Conservation (phyloP, 257 asterid genomes). For the Knoxia roxburghii region DNA sequence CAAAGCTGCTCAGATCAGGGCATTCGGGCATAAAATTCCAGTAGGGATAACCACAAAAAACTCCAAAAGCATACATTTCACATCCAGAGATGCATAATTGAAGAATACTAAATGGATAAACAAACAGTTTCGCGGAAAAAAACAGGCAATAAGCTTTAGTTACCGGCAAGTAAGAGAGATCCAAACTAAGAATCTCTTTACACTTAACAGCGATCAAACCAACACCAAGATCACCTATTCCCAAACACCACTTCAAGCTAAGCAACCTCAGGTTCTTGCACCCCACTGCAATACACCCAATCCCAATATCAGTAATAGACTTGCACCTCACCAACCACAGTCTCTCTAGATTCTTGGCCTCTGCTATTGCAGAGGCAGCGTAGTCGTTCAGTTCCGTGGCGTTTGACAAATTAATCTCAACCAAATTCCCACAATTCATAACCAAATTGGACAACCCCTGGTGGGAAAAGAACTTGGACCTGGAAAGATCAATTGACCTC, state of each 20-base stretch:
- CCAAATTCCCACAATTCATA: constrained; percentile 56
- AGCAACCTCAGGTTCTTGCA: constrained; percentile 71
- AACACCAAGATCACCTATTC: constrained; percentile 89
- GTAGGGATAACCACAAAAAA: background rate
- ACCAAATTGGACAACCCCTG: constrained; percentile 62
- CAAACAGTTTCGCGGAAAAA: too few species aligned
- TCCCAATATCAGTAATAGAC: constrained; percentile 68
- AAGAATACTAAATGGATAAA: background rate
- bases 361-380: constrained; percentile 64
- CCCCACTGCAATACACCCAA: constrained; percentile 93
- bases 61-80: too few species aligned
- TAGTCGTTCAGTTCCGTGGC: constrained; percentile 62
- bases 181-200: constrained; percentile 63
- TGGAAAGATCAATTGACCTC: constrained; percentile 65
- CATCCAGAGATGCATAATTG: background rate
- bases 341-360: constrained; percentile 78
- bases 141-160: too few species aligned
- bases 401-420: constrained; percentile 77
- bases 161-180: constrained; percentile 87
- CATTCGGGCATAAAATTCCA: background rate
- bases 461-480: constrained; percentile 55
- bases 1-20: background rate
- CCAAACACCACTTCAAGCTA: constrained; percentile 83
- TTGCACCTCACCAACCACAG: constrained; percentile 74
- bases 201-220: constrained; percentile 85